Conservation (phyloP, 495 filamentous ascomycete genomes). For the Xylaria cubensis region DNA sequence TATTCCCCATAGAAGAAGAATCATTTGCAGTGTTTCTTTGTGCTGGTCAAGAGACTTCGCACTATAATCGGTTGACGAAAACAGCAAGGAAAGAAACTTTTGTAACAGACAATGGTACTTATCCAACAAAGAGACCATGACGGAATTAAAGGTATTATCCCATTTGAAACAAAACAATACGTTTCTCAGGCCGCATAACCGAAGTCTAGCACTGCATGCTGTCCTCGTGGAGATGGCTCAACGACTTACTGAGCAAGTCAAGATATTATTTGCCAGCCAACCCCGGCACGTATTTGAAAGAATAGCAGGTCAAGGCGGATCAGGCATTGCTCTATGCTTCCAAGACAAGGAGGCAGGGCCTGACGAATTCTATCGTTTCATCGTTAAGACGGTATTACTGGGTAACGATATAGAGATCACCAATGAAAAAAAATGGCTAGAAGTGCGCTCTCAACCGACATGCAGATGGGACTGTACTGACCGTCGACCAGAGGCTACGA, state of each 20-base stretch:
- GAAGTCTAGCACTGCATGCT: not conserved
- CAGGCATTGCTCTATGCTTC: slow-evolving; percentile 3
- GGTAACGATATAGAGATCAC: not conserved
- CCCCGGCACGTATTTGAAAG: not conserved
- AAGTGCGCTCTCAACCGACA: not conserved
- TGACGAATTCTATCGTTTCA: not conserved
- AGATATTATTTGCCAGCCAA: not conserved
- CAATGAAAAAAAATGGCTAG: not conserved
- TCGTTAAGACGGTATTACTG: not conserved
- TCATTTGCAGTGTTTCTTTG: too few relatives aligned
- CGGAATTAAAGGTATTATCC: not conserved
- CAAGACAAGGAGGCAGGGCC: slow-evolving; percentile 2
- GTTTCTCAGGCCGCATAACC: not conserved
- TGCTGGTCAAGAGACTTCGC: not conserved
- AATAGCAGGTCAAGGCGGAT: not conserved
- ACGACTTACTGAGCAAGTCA: not conserved
- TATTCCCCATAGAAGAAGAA: too few relatives aligned
- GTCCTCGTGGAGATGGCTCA: not conserved
- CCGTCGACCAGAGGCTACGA: not conserved
- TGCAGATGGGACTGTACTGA: not conserved
- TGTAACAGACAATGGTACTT: not conserved
- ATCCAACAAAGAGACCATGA: not conserved
- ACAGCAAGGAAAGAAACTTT: not conserved
- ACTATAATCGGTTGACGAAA: not conserved
- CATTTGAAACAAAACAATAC: not conserved